Evolutionary conservation across 192 early-diverging fungal species (phyloP).

Genomic region (Chytriomyces sp.): DNA sequence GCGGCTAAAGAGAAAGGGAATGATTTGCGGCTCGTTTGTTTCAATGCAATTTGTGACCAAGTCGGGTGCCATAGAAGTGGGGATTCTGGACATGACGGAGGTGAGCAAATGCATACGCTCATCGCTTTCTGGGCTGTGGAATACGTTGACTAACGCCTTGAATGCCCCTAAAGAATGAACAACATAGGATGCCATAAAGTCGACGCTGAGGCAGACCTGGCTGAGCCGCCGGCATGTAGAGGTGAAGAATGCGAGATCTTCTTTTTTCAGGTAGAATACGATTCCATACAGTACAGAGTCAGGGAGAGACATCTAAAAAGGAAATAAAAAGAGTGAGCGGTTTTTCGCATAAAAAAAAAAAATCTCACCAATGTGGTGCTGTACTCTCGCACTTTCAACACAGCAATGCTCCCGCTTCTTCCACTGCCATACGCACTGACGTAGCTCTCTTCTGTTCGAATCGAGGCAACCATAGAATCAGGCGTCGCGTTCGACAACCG

Average conservation of each 20-base stretch:
- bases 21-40: not conserved
- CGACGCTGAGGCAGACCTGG: conserved; percentile 8
- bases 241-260: not conserved
- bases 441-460: not conserved
- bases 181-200: conserved; percentile 30
- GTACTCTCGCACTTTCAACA: not conserved
- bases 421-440: not conserved
- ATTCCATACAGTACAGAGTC: conserved; percentile 13
- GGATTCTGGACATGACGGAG: not conserved
- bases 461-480: conserved; percentile 8
- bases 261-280: conserved; percentile 5
- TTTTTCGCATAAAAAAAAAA: not conserved
- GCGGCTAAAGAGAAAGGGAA: not conserved
- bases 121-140: not conserved
- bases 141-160: not conserved
- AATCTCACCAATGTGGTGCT: not conserved
- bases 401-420: not conserved
- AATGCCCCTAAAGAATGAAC: conserved; percentile 5
- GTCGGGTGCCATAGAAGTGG: not conserved
- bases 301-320: conserved; percentile 12
- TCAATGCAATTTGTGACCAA: not conserved
- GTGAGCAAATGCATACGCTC: conserved; percentile 1
- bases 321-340: not conserved
- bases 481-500: conserved; percentile 7
- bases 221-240: not conserved